Evolutionary conservation across 176 grass and related monocot genomes (phyloP), one percentile per base, ranked within the genome.

Genomic region (Cocos nucifera): DNA sequence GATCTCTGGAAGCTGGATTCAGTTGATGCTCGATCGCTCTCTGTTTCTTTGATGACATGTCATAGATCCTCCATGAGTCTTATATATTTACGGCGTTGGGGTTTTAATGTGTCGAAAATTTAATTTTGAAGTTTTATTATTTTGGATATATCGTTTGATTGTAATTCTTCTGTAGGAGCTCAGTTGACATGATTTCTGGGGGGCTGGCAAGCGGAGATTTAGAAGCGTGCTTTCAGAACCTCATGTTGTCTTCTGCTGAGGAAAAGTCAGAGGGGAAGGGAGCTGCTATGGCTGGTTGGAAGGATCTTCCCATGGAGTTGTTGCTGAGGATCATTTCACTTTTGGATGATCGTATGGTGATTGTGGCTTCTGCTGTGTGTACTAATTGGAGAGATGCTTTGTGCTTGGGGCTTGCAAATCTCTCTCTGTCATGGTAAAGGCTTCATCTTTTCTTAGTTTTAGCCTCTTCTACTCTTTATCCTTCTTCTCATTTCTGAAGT

Each of bases 281-380:
- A 8, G 51, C 61, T 15, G 53, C 73, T 22, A 81, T 98, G 57
- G 61, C 65, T 4, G 79, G 77, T 48, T 98, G 93, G 93, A 98
- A 98, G 58, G 93, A 98, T 59, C 87, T 98, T 52, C 93, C 93
- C n/a, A 74, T 88, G 81, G 93, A 98, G 66, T 76, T 98, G 15
- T 66, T 98, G 7, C 68, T 98, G 70, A 44, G 84, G 59, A 86
- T 98, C 21, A 61, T 86, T 49, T 83, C 73, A 14, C 49, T 65
- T 16, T 4, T 65, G 3, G 49, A 51, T 65, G 62, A 65, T 65
- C 48, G 62, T 14, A 52, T 17, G 17, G 49, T 65, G 62, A 19
- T 65, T 65, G 63, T 52, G 49, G 49, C 8, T 28, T 65, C 19
- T 19, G 20, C 15, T 53, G 63, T 65, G 22, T 65, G 63, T 50